Evolutionary conservation across 495 filamentous ascomycete species (phyloP), one percentile per base, ranked within the genome.

Genomic region (Amniculicola lignicola): DNA sequence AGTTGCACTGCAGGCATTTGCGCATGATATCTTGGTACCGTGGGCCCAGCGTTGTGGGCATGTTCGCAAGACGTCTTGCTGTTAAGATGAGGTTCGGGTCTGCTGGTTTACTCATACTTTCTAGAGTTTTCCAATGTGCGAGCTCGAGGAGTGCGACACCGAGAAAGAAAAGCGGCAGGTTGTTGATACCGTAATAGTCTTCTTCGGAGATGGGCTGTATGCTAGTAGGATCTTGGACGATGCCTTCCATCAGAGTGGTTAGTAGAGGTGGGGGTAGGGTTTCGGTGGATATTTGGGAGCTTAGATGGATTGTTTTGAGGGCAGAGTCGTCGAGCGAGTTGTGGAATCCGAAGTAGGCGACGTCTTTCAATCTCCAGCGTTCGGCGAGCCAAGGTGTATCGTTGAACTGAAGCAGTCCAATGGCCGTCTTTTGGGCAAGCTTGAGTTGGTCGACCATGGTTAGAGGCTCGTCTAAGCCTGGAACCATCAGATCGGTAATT

Each of bases 1-100:
- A 75, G 55, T 71, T 68, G 50, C 73, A 75, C 18, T 60, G 48
- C 4, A 74, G 61, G 38, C 72, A 70, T 48, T 68, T 69, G 51
- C 64, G 61, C 0, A 69, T 62, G n/a, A 74, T 59, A 15, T 63
- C 61, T 45, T 59, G 60, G 42, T 66, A 71, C 16, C 38, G 55
- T 2, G 43, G 18, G 19, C 64, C 64, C 7, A 69, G 28, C 5
- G 40, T 46, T 5, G 38, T 54, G 2, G n/a, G 38, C 2, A 61
- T 12, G 0, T 21, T 22, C 12, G 59, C 54, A 12, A 73, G 36
- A 16, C 66, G 53, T 33, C 63, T 54, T 10, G 72, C 70, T 5
- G 63, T 53, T n/a, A 64, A 57, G 31, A 72, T 71, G 10, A 63
- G 61, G 9, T 69, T 57, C 23, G 60, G 51, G 12, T 46, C 54